Percentiles rank a stretch among this genome's conserved stretches.
Conservation (phyloP, 257 asterid genomes). For the Solanum bukasovii region DNA sequence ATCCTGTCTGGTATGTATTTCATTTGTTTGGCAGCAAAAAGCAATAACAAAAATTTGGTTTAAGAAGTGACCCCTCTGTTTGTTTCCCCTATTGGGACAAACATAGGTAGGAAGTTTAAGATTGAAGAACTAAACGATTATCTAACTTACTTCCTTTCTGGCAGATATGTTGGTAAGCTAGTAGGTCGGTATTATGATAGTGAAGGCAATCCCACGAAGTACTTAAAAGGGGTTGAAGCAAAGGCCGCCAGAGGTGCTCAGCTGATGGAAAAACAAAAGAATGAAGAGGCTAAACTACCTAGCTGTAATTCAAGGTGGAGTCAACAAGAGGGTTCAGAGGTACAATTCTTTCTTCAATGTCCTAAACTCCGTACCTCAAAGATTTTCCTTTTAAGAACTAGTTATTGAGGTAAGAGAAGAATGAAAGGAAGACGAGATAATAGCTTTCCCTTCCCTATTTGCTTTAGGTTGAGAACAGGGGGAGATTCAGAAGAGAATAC, state of each 20-base stretch:
- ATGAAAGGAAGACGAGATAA: not conserved
- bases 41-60: not conserved
- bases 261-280: slow-evolving; percentile 75
- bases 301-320: slow-evolving; percentile 91
- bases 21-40: not conserved
- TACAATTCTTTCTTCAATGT: slow-evolving; percentile 5
- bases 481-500: not conserved
- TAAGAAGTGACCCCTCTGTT: not conserved
- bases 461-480: not conserved
- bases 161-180: slow-evolving; percentile 68
- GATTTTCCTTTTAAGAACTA: not conserved
- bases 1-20: not conserved
- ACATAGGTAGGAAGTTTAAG: not conserved
- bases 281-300: slow-evolving; percentile 63
- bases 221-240: slow-evolving; percentile 80
- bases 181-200: slow-evolving; percentile 72
- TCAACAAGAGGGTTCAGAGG: slow-evolving; percentile 94
- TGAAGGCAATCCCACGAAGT: slow-evolving; percentile 73
- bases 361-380: not conserved
- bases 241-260: slow-evolving; percentile 95
- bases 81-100: not conserved
- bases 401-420: not conserved
- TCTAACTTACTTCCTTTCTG: not conserved
- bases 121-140: not conserved
- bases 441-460: not conserved